Percentiles rank a stretch among this genome's conserved stretches.
These are phyloP conservation scores for Hawksworthiomyces lignivorus DNA, from an alignment of 2,329 filamentous ascomycete species.

Conservation along the genomic window DNA sequence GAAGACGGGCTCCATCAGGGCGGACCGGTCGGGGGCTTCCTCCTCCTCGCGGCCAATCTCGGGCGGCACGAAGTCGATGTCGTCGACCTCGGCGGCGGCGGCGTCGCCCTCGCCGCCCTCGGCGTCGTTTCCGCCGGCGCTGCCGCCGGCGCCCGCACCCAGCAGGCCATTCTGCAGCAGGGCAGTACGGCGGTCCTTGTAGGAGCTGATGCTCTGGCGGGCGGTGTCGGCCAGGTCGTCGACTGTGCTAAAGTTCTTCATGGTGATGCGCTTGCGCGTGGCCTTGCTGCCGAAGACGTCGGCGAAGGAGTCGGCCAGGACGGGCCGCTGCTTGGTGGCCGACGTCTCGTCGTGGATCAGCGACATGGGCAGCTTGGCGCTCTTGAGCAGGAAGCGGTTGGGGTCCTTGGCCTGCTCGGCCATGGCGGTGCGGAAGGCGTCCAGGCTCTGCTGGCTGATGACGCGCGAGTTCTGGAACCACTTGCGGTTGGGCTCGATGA, in stretches of 20 bases:
- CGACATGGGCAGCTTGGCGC: constrained; percentile 94
- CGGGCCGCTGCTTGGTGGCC: constrained; percentile 54
- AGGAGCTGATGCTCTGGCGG: constrained; percentile 71
- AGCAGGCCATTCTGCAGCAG: constrained; percentile 69
- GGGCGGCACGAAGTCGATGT: constrained; percentile 22
- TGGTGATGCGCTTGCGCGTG: constrained; percentile 77
- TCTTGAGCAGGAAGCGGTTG: constrained; percentile 90
- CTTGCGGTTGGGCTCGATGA: constrained; percentile 91
- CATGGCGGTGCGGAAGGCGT: constrained; percentile 79
- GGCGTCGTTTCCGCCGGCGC: constrained; percentile 60
- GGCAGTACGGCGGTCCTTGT: constrained; percentile 57
- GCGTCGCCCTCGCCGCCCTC: constrained; percentile 33
- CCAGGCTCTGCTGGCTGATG: constrained; percentile 70
- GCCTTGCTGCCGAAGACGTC: constrained; percentile 92
- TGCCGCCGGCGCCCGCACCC: constrained; percentile 23
- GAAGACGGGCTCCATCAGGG: constrained; percentile 77
- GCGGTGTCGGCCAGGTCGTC: constrained; percentile 75
- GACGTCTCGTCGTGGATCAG: constrained; percentile 70
- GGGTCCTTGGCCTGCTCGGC: constrained; percentile 84
- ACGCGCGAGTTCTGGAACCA: constrained; percentile 94
- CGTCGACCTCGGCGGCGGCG: constrained; percentile 29
- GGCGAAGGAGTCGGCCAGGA: constrained; percentile 48
- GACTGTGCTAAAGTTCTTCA: constrained; percentile 62
- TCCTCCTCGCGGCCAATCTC: constrained; percentile 18
- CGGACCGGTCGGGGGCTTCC: constrained; percentile 36